Percentiles rank a stretch among this genome's conserved stretches.
Evolutionary conservation across 164 flowering plant species (phyloP).

Genomic region (Chloranthus sessilifolius): DNA sequence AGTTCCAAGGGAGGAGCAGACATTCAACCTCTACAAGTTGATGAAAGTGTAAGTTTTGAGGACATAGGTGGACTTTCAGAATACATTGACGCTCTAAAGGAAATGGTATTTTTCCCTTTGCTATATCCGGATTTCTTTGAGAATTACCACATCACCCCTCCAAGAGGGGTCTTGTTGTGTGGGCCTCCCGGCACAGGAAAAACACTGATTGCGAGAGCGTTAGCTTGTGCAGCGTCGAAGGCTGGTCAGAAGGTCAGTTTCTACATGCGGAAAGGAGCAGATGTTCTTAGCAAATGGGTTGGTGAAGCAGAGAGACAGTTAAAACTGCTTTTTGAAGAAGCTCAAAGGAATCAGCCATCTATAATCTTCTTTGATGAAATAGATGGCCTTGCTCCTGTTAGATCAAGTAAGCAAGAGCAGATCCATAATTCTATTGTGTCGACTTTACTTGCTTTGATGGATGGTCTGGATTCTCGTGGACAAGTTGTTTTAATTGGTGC

Average conservation of each 20-base stretch:
- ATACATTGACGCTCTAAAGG: constrained; percentile 91
- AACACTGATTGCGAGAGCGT: constrained; percentile 94
- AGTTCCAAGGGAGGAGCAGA: constrained; percentile 99
- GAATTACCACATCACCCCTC: constrained; percentile 92
- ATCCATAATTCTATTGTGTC: constrained; percentile 99
- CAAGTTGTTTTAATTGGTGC: constrained; percentile 99
- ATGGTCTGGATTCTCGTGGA: constrained; percentile 99
- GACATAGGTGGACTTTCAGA: constrained; percentile 98
- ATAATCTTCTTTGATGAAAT: constrained; percentile 99
- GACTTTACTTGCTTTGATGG: constrained; percentile 97
- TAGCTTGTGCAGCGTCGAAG: constrained; percentile 99
- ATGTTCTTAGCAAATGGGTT: constrained; percentile 99
- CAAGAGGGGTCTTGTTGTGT: constrained; percentile 95
- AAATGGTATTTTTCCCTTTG: constrained; percentile 98
- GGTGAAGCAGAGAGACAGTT: constrained; percentile 99
- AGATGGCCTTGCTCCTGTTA: constrained; percentile 99
- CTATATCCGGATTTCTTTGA: constrained; percentile 96
- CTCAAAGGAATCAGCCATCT: constrained; percentile 96
- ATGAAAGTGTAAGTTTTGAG: constrained; percentile 88
- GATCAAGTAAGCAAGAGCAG: constrained; percentile 99
- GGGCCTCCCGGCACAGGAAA: constrained; percentile 99
- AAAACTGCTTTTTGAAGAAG: constrained; percentile 97
- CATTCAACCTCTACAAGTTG: constrained; percentile 96
- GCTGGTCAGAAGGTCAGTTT: constrained; percentile 99
- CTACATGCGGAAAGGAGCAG: constrained; percentile 99